Percentiles rank a stretch among this genome's conserved stretches.
Evolutionary conservation across 148 eudicot species (phyloP).

Genomic region (Amaranthus cruentus): DNA sequence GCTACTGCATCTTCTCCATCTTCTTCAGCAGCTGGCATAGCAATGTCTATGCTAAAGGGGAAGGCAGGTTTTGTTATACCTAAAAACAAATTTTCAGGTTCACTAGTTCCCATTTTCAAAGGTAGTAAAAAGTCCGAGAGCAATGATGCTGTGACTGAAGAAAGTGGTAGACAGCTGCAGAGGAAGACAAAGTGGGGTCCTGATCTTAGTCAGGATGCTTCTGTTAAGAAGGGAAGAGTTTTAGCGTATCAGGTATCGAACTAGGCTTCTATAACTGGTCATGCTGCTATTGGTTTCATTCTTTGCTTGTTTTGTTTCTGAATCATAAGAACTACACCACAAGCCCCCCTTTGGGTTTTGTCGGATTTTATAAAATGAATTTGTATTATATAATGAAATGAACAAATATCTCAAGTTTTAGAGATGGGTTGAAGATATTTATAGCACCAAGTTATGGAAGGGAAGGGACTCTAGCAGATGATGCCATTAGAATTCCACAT

Average conservation of each 20-base stretch:
- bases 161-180: constrained; percentile 47
- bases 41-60: constrained; percentile 62
- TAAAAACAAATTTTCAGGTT: constrained; percentile 90
- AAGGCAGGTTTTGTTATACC: constrained; percentile 93
- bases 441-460: constrained; percentile 24
- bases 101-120: constrained; percentile 65
- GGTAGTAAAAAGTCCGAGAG: constrained; percentile 56
- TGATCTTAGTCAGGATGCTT: constrained; percentile 70
- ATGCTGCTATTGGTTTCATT: background rate
- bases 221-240: constrained; percentile 74
- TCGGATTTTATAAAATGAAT: background rate
- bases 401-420: constrained; percentile 10
- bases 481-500: constrained; percentile 23
- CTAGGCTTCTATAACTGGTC: constrained; percentile 5
- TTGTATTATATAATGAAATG: background rate
- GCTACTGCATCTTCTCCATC: constrained; percentile 34
- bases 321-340: background rate
- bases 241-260: constrained; percentile 78
- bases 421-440: constrained; percentile 27
- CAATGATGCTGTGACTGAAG: constrained; percentile 44
- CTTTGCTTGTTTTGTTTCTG: background rate
- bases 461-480: constrained; percentile 17
- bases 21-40: constrained; percentile 41
- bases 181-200: constrained; percentile 96
- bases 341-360: background rate